Evolutionary conservation across 2,329 filamentous ascomycete species (phyloP).

Genomic region (Botryosphaeria dothidea): DNA sequence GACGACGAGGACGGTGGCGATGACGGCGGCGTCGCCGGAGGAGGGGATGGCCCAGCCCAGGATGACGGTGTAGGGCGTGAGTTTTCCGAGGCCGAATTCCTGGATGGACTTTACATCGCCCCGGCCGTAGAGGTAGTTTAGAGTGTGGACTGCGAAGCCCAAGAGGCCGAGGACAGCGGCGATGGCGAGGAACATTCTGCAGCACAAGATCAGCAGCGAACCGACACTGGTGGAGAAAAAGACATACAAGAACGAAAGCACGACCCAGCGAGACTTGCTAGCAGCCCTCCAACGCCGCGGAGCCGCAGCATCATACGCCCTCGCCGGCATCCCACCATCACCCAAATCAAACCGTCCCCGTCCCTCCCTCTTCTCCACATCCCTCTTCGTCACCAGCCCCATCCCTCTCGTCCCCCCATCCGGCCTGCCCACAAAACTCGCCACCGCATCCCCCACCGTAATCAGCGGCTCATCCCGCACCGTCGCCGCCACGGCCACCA

Average conservation of each 20-base stretch:
- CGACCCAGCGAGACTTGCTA: background rate
- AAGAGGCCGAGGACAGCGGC: background rate
- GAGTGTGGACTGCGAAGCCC: fast-evolving
- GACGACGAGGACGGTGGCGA: background rate
- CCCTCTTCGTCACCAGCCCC: background rate
- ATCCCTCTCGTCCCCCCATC: slow-evolving; percentile 3
- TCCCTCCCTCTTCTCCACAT: no score
- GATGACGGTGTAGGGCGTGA: background rate
- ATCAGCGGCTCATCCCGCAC: slow-evolving; percentile 24
- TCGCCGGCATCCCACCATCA: no score
- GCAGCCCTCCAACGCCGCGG: no score
- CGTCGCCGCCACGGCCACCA: no score
- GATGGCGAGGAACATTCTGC: background rate
- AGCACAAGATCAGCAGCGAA: background rate
- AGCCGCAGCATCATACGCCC: no score
- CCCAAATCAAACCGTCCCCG: no score
- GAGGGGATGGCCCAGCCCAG: background rate
- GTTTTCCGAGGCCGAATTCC: background rate
- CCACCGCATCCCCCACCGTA: slow-evolving; percentile 28
- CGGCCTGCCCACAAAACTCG: slow-evolving; percentile 23
- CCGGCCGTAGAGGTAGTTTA: background rate
- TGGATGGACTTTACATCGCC: background rate
- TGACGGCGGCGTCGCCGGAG: background rate
- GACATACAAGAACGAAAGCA: no score
- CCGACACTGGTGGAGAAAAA: no score